Evolutionary conservation across 23 red algal genomes (phyloP).

Genomic region (Gracilaria domingensis): DNA sequence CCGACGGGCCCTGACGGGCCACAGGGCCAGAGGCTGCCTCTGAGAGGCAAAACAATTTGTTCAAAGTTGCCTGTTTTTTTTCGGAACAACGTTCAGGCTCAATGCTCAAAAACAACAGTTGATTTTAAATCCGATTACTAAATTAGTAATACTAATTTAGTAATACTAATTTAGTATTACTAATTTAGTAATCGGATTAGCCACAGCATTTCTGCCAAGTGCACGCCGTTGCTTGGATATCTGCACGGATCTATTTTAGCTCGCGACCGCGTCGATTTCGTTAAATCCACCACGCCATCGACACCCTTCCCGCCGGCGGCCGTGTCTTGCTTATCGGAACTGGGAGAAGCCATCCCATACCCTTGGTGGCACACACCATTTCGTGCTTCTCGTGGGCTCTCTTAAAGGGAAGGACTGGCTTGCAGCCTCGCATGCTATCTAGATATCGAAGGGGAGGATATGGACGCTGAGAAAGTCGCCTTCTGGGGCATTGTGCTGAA

Average conservation of each 20-base stretch:
- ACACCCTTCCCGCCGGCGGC: not conserved
- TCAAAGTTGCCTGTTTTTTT: too few relatives aligned
- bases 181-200: too few relatives aligned
- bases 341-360: not conserved
- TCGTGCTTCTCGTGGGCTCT: not conserved
- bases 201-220: not conserved
- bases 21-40: too few relatives aligned
- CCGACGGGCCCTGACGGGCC: too few relatives aligned
- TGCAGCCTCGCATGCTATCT: not conserved
- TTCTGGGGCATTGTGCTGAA: constrained; percentile 78
- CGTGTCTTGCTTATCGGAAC: not conserved
- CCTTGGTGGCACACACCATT: not conserved
- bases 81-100: too few relatives aligned
- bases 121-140: too few relatives aligned
- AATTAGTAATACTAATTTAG: too few relatives aligned
- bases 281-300: not conserved
- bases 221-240: not conserved
- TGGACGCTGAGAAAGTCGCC: constrained; percentile 63
- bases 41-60: too few relatives aligned
- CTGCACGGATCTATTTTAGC: constrained; percentile 5
- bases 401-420: not conserved
- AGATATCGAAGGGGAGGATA: not conserved
- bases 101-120: too few relatives aligned
- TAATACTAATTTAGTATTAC: too few relatives aligned
- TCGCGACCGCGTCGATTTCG: not conserved